Evolutionary conservation across 768 basidiomycete genomes (phyloP).

Genomic region (Collybia sordida): DNA sequence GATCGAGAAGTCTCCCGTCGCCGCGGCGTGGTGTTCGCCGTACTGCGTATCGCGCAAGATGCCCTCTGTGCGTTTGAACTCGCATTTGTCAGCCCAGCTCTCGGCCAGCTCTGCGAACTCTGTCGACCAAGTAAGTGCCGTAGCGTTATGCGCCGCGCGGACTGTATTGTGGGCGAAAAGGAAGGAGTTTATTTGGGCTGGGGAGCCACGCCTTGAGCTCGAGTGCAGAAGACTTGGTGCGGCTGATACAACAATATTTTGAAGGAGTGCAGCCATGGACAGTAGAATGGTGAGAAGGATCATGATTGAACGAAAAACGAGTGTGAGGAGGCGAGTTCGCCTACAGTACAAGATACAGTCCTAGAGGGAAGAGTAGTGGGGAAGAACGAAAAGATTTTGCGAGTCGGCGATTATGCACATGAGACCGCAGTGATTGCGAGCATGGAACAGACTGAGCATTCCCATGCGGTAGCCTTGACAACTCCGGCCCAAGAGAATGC

Average conservation of each 20-base stretch:
- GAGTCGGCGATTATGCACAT: slow-evolving; percentile 10
- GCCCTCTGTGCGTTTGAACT: slow-evolving; percentile 47
- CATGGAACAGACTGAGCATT: neutral
- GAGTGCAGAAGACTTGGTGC: slow-evolving; percentile 10
- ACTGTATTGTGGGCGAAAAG: slow-evolving; percentile 48
- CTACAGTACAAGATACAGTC: slow-evolving; percentile 4
- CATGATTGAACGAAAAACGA: neutral
- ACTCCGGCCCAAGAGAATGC: slow-evolving; percentile 1
- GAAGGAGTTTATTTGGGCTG: slow-evolving; percentile 29
- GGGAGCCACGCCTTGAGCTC: slow-evolving; percentile 20
- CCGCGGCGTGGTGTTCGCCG: slow-evolving; percentile 58
- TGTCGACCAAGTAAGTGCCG: slow-evolving; percentile 47
- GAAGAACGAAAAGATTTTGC: slow-evolving; percentile 7
- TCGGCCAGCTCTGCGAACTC: slow-evolving; percentile 46
- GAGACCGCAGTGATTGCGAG: neutral
- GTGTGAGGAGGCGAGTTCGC: neutral
- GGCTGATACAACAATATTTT: neutral
- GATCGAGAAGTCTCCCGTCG: slow-evolving; percentile 45
- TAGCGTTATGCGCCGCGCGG: slow-evolving; percentile 41
- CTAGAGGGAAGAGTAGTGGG: slow-evolving; percentile 9
- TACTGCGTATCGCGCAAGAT: slow-evolving; percentile 40
- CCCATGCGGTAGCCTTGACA: slow-evolving; percentile 18
- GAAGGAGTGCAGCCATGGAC: neutral
- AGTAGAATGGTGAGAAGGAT: neutral
- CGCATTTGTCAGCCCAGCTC: slow-evolving; percentile 50